Percentiles rank a stretch among this genome's conserved stretches.
Evolutionary conservation across 164 flowering plant genomes (phyloP).

Genomic region (Vitis riparia): DNA sequence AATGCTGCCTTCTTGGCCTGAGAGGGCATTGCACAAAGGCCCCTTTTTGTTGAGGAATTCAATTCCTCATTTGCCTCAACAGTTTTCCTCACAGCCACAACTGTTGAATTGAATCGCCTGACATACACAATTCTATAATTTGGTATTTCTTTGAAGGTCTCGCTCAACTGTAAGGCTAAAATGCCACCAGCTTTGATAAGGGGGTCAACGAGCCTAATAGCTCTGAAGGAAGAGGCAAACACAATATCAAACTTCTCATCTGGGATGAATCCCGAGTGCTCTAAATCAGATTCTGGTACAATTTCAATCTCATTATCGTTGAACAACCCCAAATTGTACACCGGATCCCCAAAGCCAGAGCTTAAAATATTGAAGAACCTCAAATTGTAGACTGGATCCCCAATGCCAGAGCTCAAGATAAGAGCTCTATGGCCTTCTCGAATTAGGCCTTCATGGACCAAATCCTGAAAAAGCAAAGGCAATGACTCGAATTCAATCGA

Average conservation of each 20-base stretch:
- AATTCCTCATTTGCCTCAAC: background rate
- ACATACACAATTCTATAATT: constrained; percentile 56
- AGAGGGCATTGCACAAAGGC: constrained; percentile 19
- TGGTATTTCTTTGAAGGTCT: constrained; percentile 21
- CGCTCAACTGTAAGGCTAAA: constrained; percentile 27
- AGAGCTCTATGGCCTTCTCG: constrained; percentile 33
- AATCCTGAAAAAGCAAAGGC: constrained; percentile 37
- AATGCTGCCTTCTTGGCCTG: constrained; percentile 46
- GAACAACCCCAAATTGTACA: constrained; percentile 12
- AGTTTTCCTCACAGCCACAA: constrained; percentile 49
- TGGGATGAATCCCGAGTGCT: constrained; percentile 24
- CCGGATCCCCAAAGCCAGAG: constrained; percentile 6
- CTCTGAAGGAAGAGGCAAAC: constrained; percentile 18
- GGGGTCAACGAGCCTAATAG: constrained; percentile 27
- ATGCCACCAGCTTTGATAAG: constrained; percentile 43
- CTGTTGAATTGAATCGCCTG: constrained; percentile 33
- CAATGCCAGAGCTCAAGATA: constrained; percentile 21
- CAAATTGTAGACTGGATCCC: background rate
- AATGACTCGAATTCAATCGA: constrained; percentile 10
- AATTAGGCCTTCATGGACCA: constrained; percentile 42
- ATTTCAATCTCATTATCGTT: constrained; percentile 31
- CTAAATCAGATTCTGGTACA: constrained; percentile 18
- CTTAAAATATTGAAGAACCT: constrained; percentile 26
- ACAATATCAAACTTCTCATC: constrained; percentile 41
- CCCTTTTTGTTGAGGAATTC: constrained; percentile 16